Base-by-base conservation (phyloP, 2,329 filamentous ascomycete genomes). In the Boeremia exigua region DNA sequence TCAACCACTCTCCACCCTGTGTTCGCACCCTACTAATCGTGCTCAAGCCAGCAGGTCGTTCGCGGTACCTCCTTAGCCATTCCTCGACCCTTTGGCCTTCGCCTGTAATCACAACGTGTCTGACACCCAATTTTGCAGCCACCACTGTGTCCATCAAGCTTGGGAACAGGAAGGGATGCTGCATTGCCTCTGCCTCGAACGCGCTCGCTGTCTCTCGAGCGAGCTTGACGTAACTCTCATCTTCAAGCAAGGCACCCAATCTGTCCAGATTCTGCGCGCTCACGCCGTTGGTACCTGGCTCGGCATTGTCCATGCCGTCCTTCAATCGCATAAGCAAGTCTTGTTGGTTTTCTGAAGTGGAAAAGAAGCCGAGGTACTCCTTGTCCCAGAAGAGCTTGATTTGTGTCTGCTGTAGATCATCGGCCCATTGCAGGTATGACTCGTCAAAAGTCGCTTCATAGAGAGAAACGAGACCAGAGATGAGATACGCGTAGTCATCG, bases 401-500 rank as follows among this genome's bases (percentile, higher is more conserved):
- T 75, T 98, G 90, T 80, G 76, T 80, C 86, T 88, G 81, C 77
- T 98, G 94, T 14, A 99, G 78, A 19, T 84, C 82, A 67, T 94
- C 88, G 0, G 94, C 94, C 81, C 94, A 96, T 58, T 88, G 80
- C 4, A 97, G 80, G 78, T 90, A 91, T 38, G 79, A 78, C 61
- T 89, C 87, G 53, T 96, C 87, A 59, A 89, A 88, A 0, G 91
- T 96, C 0, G 88, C 85, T 72, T 94, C 88, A 71, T 96, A 96
- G 27, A 98, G 83, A 63, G 93, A 88, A 53, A 98, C 79, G 1
- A 97, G 80, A 0, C 92, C 94, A 45, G 88, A 86, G 45, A 92
- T 90, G 36, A 98, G 75, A 74, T 94, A 96, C 2, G 94, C 92
- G 71, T 98, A 98, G 77, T 99, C 95, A 66, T 98, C 95, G 1